Evolutionary conservation across 768 basidiomycete genomes (phyloP).

Genomic region (Suillus luteus): DNA sequence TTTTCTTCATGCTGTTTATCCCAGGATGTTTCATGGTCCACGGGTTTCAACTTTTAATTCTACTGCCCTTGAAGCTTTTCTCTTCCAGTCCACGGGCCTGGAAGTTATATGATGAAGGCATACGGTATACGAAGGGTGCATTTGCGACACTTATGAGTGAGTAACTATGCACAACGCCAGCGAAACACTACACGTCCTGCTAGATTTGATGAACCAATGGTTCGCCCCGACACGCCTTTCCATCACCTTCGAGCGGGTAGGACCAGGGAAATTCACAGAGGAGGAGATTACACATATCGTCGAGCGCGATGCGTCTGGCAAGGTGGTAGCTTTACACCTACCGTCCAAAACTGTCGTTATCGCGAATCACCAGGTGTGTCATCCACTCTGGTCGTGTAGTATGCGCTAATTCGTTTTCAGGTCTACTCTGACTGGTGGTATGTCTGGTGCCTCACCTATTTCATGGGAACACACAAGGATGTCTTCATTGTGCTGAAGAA

Average conservation of each 20-base stretch:
- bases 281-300: constrained; percentile 62
- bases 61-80: constrained; percentile 66
- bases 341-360: constrained; percentile 83
- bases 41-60: constrained; percentile 67
- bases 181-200: constrained; percentile 6
- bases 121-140: constrained; percentile 80
- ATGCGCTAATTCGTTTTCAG: constrained; percentile 35
- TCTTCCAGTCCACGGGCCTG: constrained; percentile 55
- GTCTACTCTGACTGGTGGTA: constrained; percentile 88
- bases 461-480: constrained; percentile 64
- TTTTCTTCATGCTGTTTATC: constrained; percentile 61
- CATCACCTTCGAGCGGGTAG: constrained; percentile 73
- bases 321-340: constrained; percentile 61
- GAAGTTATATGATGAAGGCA: constrained; percentile 64
- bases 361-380: constrained; percentile 86
- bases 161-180: constrained; percentile 27
- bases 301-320: constrained; percentile 56
- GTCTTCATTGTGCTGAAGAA: constrained; percentile 93
- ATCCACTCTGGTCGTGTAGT: constrained; percentile 2
- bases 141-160: constrained; percentile 76
- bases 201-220: constrained; percentile 79
- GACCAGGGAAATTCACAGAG: constrained; percentile 60
- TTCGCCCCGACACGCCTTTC: constrained; percentile 77
- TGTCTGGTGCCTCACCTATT: constrained; percentile 81
- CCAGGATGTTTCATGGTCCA: constrained; percentile 70